Evolutionary conservation across 2,329 filamentous ascomycete genomes (phyloP).

Genomic region (Diaporthe humulicola): DNA sequence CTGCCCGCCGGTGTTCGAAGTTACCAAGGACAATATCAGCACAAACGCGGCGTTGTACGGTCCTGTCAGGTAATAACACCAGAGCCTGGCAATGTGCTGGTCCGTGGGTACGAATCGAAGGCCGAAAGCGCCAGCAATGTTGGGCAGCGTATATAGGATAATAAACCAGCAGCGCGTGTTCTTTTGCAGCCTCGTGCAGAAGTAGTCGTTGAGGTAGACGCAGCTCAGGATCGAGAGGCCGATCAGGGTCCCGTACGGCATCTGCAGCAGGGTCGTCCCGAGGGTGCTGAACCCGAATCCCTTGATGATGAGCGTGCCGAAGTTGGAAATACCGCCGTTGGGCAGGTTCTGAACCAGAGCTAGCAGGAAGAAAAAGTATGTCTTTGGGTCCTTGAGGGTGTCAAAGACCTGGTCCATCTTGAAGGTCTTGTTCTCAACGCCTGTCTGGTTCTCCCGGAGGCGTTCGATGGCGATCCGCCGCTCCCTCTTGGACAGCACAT

Average conservation of each 20-base stretch:
- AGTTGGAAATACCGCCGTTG: constrained; percentile 51
- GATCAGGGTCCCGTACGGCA: constrained; percentile 47
- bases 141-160: constrained; percentile 63
- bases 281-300: constrained; percentile 64
- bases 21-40: constrained; percentile 52
- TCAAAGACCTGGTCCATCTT: constrained; percentile 50
- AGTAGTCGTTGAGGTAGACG: constrained; percentile 40
- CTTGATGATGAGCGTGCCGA: constrained; percentile 65
- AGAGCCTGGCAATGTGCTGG: constrained; percentile 60
- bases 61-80: constrained; percentile 68
- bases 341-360: constrained; percentile 40
- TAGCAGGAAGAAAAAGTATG: constrained; percentile 46
- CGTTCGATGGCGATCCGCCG: constrained; percentile 48
- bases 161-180: constrained; percentile 52
- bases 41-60: constrained; percentile 68
- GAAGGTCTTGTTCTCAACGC: constrained; percentile 49
- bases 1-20: constrained; percentile 45
- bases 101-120: constrained; percentile 60
- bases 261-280: constrained; percentile 52
- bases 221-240: constrained; percentile 47
- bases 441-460: constrained; percentile 51
- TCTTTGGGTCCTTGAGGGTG: constrained; percentile 50
- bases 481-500: constrained; percentile 45
- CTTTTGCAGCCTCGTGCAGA: constrained; percentile 43
- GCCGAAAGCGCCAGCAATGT: constrained; percentile 66